Conservation (phyloP, 73 alveolate species). For the Paramecium bursaria region DNA sequence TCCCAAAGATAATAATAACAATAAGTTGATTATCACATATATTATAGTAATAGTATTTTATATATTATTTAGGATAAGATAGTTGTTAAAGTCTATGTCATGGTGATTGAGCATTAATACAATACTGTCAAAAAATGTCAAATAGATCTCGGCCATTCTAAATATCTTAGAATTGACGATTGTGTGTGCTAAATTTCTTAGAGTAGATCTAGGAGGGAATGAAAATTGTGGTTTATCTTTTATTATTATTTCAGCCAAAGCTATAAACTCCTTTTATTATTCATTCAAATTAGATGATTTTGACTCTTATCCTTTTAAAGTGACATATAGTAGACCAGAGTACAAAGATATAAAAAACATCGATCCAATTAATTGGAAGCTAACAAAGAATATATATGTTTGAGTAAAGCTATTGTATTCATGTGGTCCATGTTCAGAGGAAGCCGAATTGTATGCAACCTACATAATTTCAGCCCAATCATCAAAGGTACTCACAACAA, state of each 20-base stretch:
- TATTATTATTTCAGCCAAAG: not conserved
- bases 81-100: not conserved
- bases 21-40: not conserved
- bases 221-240: conserved; percentile 31
- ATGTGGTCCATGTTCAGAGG: conserved; percentile 10
- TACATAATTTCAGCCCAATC: conserved; percentile 45
- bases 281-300: conserved; percentile 25
- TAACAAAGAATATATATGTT: not conserved
- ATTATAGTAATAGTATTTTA: not conserved
- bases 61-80: not conserved
- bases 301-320: conserved; percentile 17
- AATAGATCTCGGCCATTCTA: not conserved
- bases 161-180: not conserved
- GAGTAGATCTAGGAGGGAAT: not conserved
- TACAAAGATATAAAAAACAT: conserved; percentile 51
- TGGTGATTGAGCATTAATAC: conserved; percentile 3
- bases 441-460: conserved; percentile 39
- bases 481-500: conserved; percentile 48
- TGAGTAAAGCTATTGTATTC: not conserved
- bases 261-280: conserved; percentile 8
- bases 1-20: conserved; percentile 12
- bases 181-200: conserved; percentile 4
- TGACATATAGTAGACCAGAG: conserved; percentile 18
- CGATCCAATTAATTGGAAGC: conserved; percentile 22
- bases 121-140: not conserved